A percentile compares a stretch with the other conserved stretches of the same genome.
phyloP scores from a whole-genome alignment of 106 monocot genomes.

The Acanthochlamys bracteata region DNA sequence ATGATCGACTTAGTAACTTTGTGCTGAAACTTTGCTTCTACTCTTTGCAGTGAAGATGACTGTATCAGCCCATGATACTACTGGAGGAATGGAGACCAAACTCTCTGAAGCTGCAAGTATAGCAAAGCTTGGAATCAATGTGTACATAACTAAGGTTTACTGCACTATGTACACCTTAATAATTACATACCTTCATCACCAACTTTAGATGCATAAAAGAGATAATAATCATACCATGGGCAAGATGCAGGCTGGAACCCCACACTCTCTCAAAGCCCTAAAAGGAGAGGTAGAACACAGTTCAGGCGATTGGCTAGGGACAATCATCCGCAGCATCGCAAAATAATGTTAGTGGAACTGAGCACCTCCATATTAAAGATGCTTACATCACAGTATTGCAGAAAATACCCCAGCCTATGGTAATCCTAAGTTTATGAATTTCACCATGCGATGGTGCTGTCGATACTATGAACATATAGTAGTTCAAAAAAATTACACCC shows the following conservation, averaged over 20 bases:
- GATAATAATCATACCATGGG: conserved; percentile 17
- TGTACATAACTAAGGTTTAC: conserved; percentile 78
- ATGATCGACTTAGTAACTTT: no score
- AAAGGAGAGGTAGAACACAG: conserved; percentile 38
- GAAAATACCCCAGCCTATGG: no score
- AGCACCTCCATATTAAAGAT: neutral
- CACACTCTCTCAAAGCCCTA: conserved; percentile 60
- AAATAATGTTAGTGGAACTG: neutral
- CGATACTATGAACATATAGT: no score
- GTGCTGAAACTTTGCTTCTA: neutral
- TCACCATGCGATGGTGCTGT: neutral
- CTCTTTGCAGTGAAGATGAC: conserved; percentile 52
- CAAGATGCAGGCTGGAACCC: conserved; percentile 82
- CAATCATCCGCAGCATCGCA: conserved; percentile 44
- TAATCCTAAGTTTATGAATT: no score
- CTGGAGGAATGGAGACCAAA: conserved; percentile 94
- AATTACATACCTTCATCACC: no score
- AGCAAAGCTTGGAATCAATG: conserved; percentile 79
- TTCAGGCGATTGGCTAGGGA: conserved; percentile 80
- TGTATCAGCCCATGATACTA: conserved; percentile 87
- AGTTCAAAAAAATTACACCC: no score
- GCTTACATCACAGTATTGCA: neutral
- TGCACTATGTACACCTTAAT: no score
- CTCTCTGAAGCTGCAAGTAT: conserved; percentile 80
- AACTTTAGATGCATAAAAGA: no score